Percentiles rank a stretch among this genome's conserved stretches.
phyloP scores from a whole-genome alignment of 2,329 filamentous ascomycete genomes.

The Sporothrix pallida region DNA sequence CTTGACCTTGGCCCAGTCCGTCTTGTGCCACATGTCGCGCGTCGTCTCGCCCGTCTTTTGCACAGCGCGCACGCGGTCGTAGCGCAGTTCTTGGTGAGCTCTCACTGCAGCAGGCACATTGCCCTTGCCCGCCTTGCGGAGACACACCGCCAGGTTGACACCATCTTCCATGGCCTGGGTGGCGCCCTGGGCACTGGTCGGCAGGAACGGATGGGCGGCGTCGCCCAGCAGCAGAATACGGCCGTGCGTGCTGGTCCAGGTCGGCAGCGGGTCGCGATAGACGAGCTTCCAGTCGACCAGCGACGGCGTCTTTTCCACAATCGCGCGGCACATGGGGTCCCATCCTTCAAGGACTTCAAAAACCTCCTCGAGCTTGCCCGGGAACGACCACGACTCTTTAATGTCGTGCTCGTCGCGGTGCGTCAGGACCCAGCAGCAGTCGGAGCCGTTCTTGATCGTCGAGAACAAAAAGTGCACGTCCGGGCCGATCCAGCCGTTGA shows the following conservation, averaged over 20 bases:
- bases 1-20: slow-evolving; percentile 57
- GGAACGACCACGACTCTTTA: slow-evolving; percentile 61
- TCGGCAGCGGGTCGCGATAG: slow-evolving; percentile 56
- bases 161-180: slow-evolving; percentile 60
- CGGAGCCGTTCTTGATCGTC: slow-evolving; percentile 60
- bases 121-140: slow-evolving; percentile 47
- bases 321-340: slow-evolving; percentile 56
- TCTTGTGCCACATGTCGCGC: slow-evolving; percentile 61
- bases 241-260: slow-evolving; percentile 54
- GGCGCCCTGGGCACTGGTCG: slow-evolving; percentile 55
- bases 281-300: slow-evolving; percentile 59
- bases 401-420: slow-evolving; percentile 61
- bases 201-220: slow-evolving; percentile 57
- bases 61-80: slow-evolving; percentile 51
- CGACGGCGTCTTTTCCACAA: slow-evolving; percentile 54
- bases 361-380: slow-evolving; percentile 59
- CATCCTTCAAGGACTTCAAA: slow-evolving; percentile 57
- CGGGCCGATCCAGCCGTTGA: slow-evolving; percentile 64
- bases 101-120: slow-evolving; percentile 49
- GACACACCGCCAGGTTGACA: slow-evolving; percentile 54
- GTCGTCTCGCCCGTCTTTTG: slow-evolving; percentile 60
- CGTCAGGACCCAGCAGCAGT: slow-evolving; percentile 65
- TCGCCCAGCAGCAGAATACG: slow-evolving; percentile 56
- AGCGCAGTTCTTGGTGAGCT: slow-evolving; percentile 52
- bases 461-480: slow-evolving; percentile 64